Base-by-base conservation (phyloP, 495 filamentous ascomycete genomes). In the Gamarada debralockiae region DNA sequence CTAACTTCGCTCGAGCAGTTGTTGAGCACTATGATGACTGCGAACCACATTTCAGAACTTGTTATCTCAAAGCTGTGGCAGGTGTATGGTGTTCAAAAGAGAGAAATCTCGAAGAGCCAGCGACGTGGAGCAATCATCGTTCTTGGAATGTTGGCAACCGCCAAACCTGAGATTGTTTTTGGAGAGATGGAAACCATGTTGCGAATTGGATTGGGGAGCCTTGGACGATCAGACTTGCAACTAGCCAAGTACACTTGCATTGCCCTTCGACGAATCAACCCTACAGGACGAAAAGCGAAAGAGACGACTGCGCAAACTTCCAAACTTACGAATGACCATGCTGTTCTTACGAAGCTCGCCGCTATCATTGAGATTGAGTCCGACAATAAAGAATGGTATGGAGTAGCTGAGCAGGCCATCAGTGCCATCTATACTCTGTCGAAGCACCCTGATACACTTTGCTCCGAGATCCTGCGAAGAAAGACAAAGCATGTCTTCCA, bases 391-490 rank as follows among this genome's bases (percentile, higher is more conserved):
- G 93, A 99, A 65, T 99, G 93, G 93, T 92, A 84, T 52, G 92
- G 95, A 7, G 86, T 97, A n/a, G 92, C 95, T 14, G 93, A 99
- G 62, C 95, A 99, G 67, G 91, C 93, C 15, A 90, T 97, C 61
- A 85, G 89, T 52, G 93, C 93, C 29, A 96, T 99, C 55, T 99
- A 97, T 64, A 78, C 86, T n/a, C 71, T 99, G 18, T 88, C 92
- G 1, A 96, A 93, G 59, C 92, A 97, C 59, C 93, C 93, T 0
- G 93, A 99, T 68, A 85, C 85, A 24, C 76, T 99, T 20, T 97
- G 92, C 70, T 92, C 93, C 2, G 90, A 96, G 52, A 87, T 97
- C 18, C 76, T 99, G 29, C 79, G 89, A 48, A 78, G 89, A 48
- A 95, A 93, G 72, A 96, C 93, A 0, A 89, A 76, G 60, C 73